These are phyloP conservation scores for Umbellularia californica DNA, from an alignment of 164 flowering plant species.

Conservation along the genomic window DNA sequence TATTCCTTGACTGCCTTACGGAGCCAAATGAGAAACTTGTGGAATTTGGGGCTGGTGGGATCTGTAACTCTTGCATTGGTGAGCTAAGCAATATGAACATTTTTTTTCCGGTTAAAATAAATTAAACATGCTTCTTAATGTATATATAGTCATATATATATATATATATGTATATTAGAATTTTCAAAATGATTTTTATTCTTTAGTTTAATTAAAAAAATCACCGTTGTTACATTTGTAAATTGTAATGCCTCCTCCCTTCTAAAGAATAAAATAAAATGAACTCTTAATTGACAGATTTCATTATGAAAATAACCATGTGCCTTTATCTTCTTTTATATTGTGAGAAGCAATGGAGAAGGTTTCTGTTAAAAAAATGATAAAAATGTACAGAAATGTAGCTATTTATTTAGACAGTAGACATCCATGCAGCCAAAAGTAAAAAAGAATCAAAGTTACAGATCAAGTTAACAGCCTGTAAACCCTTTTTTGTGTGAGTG, in stretches of 20 bases:
- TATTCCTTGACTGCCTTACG: slow-evolving; percentile 87
- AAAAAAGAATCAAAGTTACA: too few relatives aligned
- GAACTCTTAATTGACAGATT: neutral
- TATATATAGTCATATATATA: too few relatives aligned
- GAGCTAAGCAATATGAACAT: slow-evolving; percentile 7
- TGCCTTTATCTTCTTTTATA: neutral
- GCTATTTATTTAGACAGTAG: too few relatives aligned
- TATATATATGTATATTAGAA: too few relatives aligned
- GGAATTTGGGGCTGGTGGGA: slow-evolving; percentile 83
- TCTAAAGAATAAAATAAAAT: neutral
- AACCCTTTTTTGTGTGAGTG: too few relatives aligned
- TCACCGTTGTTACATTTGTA: neutral
- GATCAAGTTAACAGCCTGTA: too few relatives aligned
- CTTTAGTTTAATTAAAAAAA: neutral
- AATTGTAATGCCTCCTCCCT: neutral
- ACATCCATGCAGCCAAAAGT: too few relatives aligned
- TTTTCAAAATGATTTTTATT: too few relatives aligned
- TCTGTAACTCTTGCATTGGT: slow-evolving; percentile 86
- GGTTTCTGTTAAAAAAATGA: neutral
- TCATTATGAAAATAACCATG: too few relatives aligned
- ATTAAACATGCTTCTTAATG: neutral
- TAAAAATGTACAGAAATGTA: too few relatives aligned
- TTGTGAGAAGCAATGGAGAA: neutral
- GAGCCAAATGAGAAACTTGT: slow-evolving; percentile 91
- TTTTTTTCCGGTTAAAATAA: neutral